Evolutionary conservation across 2,329 filamentous ascomycete genomes (phyloP).

Genomic region (Coniochaeta sp.): DNA sequence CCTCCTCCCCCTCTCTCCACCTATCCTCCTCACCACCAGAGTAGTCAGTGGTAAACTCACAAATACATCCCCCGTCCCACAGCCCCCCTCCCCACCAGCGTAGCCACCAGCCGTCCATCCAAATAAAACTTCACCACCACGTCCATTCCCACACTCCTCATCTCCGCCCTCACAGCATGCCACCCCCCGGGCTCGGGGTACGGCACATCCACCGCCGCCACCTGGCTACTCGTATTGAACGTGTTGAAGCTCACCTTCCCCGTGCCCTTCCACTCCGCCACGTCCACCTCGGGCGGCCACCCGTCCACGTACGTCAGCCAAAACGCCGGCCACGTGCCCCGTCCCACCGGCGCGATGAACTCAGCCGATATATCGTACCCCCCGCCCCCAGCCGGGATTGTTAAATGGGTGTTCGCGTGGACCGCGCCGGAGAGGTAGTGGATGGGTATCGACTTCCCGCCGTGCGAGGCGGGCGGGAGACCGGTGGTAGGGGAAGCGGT

Average conservation of each 20-base stretch:
- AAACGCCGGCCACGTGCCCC: slow-evolving; percentile 51
- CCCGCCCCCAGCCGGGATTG: slow-evolving; percentile 16
- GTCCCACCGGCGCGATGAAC: slow-evolving; percentile 29
- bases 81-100: slow-evolving; percentile 41
- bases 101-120: slow-evolving; percentile 39
- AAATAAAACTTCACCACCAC: slow-evolving; percentile 47
- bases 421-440: slow-evolving; percentile 44
- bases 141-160: slow-evolving; percentile 41
- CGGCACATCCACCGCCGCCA: slow-evolving; percentile 36
- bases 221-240: slow-evolving; percentile 39
- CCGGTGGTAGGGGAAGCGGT: slow-evolving; percentile 36
- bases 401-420: slow-evolving; percentile 32
- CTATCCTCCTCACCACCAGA: too few relatives aligned
- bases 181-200: slow-evolving; percentile 39
- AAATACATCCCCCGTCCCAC: slow-evolving; percentile 38
- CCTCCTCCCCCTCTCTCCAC: too few relatives aligned
- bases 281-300: slow-evolving; percentile 54
- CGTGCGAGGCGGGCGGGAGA: slow-evolving; percentile 27
- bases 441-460: slow-evolving; percentile 33
- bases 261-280: slow-evolving; percentile 55
- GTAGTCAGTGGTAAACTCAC: too few relatives aligned
- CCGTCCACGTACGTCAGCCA: slow-evolving; percentile 47
- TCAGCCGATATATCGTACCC: slow-evolving; percentile 34
- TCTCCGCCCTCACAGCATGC: slow-evolving; percentile 42
- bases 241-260: slow-evolving; percentile 51